phyloP scores from a whole-genome alignment of 1,284 basidiomycete genomes.

The Cutaneotrichosporon mucoides region DNA sequence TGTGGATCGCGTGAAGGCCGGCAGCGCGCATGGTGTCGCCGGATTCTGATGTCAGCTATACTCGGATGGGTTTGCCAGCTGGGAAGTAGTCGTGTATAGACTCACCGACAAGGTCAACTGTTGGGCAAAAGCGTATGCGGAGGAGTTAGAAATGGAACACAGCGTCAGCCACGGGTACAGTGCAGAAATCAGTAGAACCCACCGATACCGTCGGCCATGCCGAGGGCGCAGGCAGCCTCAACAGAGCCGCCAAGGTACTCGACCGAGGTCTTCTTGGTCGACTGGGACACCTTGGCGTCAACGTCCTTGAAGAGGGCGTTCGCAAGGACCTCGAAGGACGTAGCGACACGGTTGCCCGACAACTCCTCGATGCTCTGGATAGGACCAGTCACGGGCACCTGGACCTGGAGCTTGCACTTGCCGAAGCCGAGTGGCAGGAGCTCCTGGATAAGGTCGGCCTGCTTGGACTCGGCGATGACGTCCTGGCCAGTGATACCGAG shows the following conservation, averaged over 20 bases:
- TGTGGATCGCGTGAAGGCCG: slow-evolving; percentile 87
- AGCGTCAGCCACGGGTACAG: background rate
- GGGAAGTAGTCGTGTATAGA: slow-evolving; percentile 15
- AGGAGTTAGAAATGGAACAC: background rate
- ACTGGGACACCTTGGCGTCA: slow-evolving; percentile 57
- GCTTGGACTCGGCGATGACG: slow-evolving; percentile 85
- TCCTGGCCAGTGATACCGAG: slow-evolving; percentile 73
- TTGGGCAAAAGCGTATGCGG: background rate
- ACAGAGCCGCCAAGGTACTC: slow-evolving; percentile 97
- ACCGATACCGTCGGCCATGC: slow-evolving; percentile 96
- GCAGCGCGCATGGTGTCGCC: slow-evolving; percentile 99
- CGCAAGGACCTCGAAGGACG: slow-evolving; percentile 85
- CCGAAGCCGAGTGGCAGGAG: slow-evolving; percentile 85
- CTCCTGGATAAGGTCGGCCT: slow-evolving; percentile 72
- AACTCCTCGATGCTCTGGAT: slow-evolving; percentile 73
- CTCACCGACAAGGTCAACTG: slow-evolving; percentile 86
- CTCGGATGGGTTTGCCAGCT: no score
- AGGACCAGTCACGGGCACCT: slow-evolving; percentile 76
- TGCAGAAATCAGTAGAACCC: slow-evolving; percentile 31
- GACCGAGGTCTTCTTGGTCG: slow-evolving; percentile 62
- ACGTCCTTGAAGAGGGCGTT: slow-evolving; percentile 71
- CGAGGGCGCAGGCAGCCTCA: slow-evolving; percentile 94
- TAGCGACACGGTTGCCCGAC: slow-evolving; percentile 87
- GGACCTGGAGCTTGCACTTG: slow-evolving; percentile 89
- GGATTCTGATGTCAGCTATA: slow-evolving; percentile 58